Evolutionary conservation across 768 basidiomycete species (phyloP).

Genomic region (Tephrocybe sp.): DNA sequence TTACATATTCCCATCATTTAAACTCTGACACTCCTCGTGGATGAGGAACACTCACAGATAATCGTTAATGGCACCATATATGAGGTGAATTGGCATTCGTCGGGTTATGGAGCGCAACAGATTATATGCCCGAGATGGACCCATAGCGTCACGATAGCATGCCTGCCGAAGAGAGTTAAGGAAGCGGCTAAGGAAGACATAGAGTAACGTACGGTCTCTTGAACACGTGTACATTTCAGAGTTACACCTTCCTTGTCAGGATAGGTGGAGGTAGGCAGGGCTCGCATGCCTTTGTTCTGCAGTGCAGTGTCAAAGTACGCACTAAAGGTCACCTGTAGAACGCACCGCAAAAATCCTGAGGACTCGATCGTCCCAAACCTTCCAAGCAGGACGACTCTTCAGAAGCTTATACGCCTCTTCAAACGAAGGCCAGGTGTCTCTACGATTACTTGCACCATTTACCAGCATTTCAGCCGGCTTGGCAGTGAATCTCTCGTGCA

Average conservation of each 20-base stretch:
- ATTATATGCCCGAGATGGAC: constrained; percentile 29
- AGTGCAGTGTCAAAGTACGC: background rate
- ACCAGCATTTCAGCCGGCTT: constrained; percentile 21
- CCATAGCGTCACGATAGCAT: constrained; percentile 37
- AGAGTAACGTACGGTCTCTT: constrained; percentile 37
- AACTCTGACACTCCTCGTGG: background rate
- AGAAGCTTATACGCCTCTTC: constrained; percentile 43
- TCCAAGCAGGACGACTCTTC: constrained; percentile 36
- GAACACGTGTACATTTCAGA: constrained; percentile 41
- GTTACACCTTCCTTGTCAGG: constrained; percentile 47
- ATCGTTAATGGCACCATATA: constrained; percentile 45
- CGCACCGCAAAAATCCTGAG: constrained; percentile 40
- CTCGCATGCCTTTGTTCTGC: constrained; percentile 41
- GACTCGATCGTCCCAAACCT: constrained; percentile 48
- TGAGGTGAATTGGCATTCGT: constrained; percentile 39
- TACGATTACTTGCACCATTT: constrained; percentile 32
- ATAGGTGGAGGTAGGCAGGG: constrained; percentile 39
- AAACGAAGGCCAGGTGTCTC: constrained; percentile 50
- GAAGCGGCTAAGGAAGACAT: background rate
- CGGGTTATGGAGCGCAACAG: constrained; percentile 28
- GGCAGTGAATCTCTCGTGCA: constrained; percentile 15
- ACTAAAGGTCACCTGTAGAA: background rate
- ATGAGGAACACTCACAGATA: constrained; percentile 29
- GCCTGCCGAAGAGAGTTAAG: constrained; percentile 26
- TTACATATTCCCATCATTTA: constrained; percentile 12